phyloP scores from a whole-genome alignment of 768 basidiomycete genomes.

The Fibroporia radiculosa region DNA sequence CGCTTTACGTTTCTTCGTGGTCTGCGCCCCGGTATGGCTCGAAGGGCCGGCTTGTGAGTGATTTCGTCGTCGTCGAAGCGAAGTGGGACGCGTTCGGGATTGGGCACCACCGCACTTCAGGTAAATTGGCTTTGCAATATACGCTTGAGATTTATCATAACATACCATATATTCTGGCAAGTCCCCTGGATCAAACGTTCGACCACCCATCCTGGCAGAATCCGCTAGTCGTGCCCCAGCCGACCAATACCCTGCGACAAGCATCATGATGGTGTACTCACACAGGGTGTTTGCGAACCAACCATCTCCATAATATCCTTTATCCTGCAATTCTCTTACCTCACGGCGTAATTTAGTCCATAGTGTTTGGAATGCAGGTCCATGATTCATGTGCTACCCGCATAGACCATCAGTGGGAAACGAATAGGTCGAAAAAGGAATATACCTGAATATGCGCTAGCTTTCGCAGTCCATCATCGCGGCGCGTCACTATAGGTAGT shows the following conservation, averaged over 20 bases:
- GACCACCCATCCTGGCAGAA: constrained; percentile 44
- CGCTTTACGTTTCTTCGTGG: constrained; percentile 60
- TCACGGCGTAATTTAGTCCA: constrained; percentile 62
- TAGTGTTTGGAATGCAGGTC: constrained; percentile 64
- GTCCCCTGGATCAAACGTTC: constrained; percentile 45
- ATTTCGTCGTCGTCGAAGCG: constrained; percentile 32
- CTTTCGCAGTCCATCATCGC: constrained; percentile 26
- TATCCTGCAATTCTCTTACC: constrained; percentile 60
- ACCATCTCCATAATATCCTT: constrained; percentile 84
- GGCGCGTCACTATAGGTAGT: background rate
- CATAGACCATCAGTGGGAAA: no score
- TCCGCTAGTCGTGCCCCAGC: constrained; percentile 65
- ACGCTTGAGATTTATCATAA: background rate
- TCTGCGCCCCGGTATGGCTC: constrained; percentile 51
- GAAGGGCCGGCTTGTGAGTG: constrained; percentile 42
- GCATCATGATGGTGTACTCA: background rate
- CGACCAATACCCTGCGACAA: constrained; percentile 69
- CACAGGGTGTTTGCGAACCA: background rate
- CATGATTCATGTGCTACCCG: constrained; percentile 81
- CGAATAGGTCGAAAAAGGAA: no score
- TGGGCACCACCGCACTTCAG: constrained; percentile 76
- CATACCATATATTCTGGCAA: constrained; percentile 74
- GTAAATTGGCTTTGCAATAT: background rate
- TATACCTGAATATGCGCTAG: constrained; percentile 75
- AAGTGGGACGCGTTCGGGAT: constrained; percentile 47